These are phyloP conservation scores for Viridothelium virens DNA, from an alignment of 495 filamentous ascomycete genomes.

Conservation along the genomic window DNA sequence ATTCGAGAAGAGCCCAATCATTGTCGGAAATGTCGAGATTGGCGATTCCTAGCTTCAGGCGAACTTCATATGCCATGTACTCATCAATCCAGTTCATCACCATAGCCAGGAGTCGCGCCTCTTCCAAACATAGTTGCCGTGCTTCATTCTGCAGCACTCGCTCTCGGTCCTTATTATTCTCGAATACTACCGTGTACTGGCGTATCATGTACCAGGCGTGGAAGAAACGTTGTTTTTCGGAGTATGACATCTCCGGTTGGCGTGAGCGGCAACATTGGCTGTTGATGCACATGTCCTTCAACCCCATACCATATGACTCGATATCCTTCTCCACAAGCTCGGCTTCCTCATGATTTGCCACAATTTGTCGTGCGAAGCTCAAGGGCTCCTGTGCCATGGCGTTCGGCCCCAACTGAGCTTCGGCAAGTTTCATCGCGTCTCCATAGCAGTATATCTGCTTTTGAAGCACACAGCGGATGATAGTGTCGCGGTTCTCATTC, in stretches of 20 bases:
- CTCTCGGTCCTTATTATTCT: background rate
- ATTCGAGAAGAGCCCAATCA: background rate
- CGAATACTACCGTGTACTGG: background rate
- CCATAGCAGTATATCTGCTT: background rate
- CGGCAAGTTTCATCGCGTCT: slow-evolving; percentile 6
- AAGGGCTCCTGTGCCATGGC: background rate
- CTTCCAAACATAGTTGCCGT: background rate
- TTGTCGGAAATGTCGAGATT: background rate
- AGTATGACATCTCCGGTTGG: background rate
- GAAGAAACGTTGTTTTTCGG: background rate
- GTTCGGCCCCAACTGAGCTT: background rate
- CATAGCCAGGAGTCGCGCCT: background rate
- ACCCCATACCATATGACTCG: background rate
- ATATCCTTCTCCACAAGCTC: background rate
- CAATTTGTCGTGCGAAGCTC: background rate
- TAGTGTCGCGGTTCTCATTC: background rate
- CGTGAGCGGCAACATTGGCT: background rate
- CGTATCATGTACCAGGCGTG: background rate
- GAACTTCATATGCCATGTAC: background rate
- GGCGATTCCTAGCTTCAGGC: background rate
- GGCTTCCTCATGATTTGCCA: slow-evolving; percentile 2
- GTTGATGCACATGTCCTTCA: background rate
- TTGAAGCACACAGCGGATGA: slow-evolving; percentile 1
- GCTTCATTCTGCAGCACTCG: background rate
- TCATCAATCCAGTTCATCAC: background rate